Evolutionary conservation across 2,329 filamentous ascomycete genomes (phyloP).

Genomic region (Alternaria novae-zelandiae): DNA sequence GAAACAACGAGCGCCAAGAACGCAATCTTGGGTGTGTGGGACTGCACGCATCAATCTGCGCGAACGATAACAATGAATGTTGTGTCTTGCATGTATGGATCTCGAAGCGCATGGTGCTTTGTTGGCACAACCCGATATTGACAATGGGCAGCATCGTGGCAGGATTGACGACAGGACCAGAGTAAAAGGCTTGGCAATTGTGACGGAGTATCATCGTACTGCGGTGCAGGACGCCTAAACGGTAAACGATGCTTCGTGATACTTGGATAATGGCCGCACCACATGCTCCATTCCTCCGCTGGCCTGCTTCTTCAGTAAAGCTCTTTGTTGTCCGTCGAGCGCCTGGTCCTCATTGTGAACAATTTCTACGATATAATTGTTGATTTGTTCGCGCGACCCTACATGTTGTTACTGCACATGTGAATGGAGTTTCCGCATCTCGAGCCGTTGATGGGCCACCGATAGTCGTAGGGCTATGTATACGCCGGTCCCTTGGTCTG

Average conservation of each 20-base stretch:
- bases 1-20: conserved; percentile 1
- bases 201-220: neutral
- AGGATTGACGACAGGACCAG: neutral
- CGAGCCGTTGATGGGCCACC: neutral
- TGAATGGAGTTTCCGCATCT: neutral
- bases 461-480: conserved; percentile 11
- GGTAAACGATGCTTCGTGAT: neutral
- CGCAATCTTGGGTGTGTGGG: neutral
- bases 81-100: neutral
- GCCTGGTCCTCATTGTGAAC: neutral
- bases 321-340: neutral
- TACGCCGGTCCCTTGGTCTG: conserved; percentile 5
- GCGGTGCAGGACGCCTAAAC: conserved; percentile 1
- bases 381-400: neutral
- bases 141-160: neutral
- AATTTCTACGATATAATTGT: neutral
- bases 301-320: neutral
- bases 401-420: neutral
- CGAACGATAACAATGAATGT: neutral
- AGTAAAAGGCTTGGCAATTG: neutral
- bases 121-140: neutral
- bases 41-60: neutral
- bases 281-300: neutral
- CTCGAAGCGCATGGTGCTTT: neutral
- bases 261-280: neutral